A percentile compares a stretch with the other conserved stretches of the same genome.
Conservation (phyloP, 148 eudicot genomes). For the Drosera capensis region DNA sequence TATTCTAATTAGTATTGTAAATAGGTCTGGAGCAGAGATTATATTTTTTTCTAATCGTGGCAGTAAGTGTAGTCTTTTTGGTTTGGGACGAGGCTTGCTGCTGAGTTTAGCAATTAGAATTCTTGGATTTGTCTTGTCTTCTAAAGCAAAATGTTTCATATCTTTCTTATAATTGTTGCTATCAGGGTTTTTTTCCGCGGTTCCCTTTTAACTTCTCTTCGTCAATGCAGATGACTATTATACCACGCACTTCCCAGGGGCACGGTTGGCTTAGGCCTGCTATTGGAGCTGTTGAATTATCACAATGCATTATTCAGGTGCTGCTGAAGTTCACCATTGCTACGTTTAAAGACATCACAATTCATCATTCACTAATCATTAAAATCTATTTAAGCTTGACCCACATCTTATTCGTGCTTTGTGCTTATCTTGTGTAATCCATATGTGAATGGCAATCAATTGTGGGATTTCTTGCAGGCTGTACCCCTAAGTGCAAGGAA, state of each 20-base stretch:
- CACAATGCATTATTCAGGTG: constrained; percentile 85
- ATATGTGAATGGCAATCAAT: neutral
- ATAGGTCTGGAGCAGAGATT: too few species aligned
- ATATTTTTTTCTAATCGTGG: too few species aligned
- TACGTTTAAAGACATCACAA: neutral
- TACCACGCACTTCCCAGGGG: constrained; percentile 76
- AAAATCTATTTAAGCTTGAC: too few species aligned
- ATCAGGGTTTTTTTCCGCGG: neutral
- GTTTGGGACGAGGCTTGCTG: too few species aligned
- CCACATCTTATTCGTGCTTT: too few species aligned
- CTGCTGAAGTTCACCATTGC: neutral
- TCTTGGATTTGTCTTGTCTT: too few species aligned
- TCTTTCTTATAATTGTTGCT: neutral
- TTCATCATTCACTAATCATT: too few species aligned
- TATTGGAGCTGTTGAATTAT: constrained; percentile 80
- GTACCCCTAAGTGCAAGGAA: constrained; percentile 90
- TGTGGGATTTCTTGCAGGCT: constrained; percentile 35
- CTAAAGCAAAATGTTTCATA: too few species aligned
- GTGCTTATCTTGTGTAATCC: neutral
- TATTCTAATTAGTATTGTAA: too few species aligned
- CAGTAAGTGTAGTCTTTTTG: too few species aligned
- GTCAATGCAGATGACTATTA: constrained; percentile 60
- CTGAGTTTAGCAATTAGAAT: too few species aligned
- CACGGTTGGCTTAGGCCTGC: constrained; percentile 99
- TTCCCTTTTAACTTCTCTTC: neutral